These are phyloP conservation scores for Coniosporium uncinatum DNA, from an alignment of 2,329 filamentous ascomycete species.

Conservation along the genomic window DNA sequence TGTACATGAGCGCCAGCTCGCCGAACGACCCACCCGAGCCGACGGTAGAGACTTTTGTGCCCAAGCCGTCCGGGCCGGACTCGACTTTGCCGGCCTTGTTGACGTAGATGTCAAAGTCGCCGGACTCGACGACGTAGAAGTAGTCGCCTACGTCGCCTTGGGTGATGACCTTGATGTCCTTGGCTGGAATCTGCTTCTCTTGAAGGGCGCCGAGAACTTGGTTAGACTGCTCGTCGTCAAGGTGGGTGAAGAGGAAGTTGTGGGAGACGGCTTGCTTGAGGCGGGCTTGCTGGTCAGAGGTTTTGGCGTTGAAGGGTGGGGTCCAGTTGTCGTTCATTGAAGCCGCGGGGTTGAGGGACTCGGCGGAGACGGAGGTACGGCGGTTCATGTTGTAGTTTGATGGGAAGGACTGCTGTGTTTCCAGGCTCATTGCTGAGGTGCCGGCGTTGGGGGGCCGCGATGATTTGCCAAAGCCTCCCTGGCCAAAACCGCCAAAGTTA, in stretches of 20 bases:
- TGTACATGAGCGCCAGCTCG: constrained; percentile 98
- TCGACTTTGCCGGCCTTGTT: constrained; percentile 73
- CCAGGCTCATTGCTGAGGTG: constrained; percentile 42
- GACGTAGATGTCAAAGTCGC: constrained; percentile 87
- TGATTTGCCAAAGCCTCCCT: constrained; percentile 16
- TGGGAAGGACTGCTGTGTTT: constrained; percentile 73
- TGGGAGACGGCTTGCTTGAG: constrained; percentile 76
- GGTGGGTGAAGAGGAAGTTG: constrained; percentile 92
- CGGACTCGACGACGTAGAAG: constrained; percentile 95
- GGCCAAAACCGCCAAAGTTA: constrained; percentile 25
- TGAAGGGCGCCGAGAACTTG: constrained; percentile 88
- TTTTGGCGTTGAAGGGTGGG: constrained; percentile 81
- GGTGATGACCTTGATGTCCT: constrained; percentile 85
- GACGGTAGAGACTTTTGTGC: constrained; percentile 74
- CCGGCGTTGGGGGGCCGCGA: constrained; percentile 31
- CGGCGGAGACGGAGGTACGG: constrained; percentile 93
- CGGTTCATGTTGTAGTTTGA: constrained; percentile 91
- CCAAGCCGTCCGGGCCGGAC: constrained; percentile 76
- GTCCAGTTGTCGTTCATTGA: constrained; percentile 86
- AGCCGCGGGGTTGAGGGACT: constrained; percentile 87
- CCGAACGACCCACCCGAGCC: constrained; percentile 91
- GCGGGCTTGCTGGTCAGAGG: constrained; percentile 71
- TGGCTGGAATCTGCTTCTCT: constrained; percentile 93
- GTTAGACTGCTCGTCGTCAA: constrained; percentile 87
- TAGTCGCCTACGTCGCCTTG: constrained; percentile 96